Conservation (phyloP, 495 filamentous ascomycete species). For the Coniosporium apollinis region DNA sequence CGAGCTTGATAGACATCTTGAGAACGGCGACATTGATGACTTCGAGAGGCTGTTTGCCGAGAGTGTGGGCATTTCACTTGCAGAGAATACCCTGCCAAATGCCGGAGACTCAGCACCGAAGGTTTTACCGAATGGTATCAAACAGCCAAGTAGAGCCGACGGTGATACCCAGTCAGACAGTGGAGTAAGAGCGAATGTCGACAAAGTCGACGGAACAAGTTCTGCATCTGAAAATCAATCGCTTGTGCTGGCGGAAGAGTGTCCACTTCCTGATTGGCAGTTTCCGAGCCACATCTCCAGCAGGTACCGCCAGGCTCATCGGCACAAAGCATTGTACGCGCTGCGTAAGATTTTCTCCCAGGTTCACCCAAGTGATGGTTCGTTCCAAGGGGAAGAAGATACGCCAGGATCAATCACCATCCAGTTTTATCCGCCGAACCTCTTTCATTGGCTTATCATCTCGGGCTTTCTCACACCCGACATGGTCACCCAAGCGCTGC, state of each 20-base stretch:
- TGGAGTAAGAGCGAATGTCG: no score
- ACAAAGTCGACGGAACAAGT: no score
- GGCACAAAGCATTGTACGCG: constrained; percentile 32
- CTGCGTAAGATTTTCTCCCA: constrained; percentile 36
- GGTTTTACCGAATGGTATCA: no score
- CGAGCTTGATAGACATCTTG: constrained; percentile 29
- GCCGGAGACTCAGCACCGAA: no score
- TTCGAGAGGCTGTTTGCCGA: constrained; percentile 38
- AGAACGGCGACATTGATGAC: constrained; percentile 25
- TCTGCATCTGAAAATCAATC: no score
- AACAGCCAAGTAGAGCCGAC: no score
- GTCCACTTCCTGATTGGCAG: constrained; percentile 8
- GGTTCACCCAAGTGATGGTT: constrained; percentile 7
- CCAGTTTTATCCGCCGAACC: constrained; percentile 20
- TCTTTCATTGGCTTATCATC: constrained; percentile 20
- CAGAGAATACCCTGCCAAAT: no score
- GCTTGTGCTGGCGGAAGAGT: not conserved
- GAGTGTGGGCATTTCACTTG: constrained; percentile 10
- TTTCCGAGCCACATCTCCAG: constrained; percentile 2
- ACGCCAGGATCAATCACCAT: constrained; percentile 7
- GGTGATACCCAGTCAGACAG: no score
- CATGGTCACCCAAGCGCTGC: constrained; percentile 13
- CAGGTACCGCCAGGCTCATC: constrained; percentile 13
- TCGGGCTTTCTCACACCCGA: constrained; percentile 17
- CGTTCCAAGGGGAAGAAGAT: constrained; percentile 12